A percentile compares a stretch with the other conserved stretches of the same genome.
Conservation (phyloP, 257 asterid species). For the Oldenlandia corymbosa region DNA sequence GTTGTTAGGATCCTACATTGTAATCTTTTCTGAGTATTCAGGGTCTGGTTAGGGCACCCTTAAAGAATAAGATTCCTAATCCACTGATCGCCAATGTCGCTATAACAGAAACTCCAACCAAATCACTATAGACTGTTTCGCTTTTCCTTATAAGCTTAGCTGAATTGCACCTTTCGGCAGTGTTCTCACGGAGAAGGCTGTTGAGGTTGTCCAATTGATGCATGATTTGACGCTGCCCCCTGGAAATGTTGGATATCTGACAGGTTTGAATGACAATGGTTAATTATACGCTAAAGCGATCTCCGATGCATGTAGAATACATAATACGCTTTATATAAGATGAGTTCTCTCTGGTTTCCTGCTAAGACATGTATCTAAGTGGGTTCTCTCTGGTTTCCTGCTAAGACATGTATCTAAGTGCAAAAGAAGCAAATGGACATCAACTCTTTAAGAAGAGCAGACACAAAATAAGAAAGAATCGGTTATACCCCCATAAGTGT, state of each 20-base stretch:
- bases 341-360: too few relatives aligned
- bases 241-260: constrained; percentile 58
- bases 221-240: constrained; percentile 80
- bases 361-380: not conserved
- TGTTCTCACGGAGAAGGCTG: constrained; percentile 39
- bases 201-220: constrained; percentile 70
- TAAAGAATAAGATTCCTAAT: constrained; percentile 33
- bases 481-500: not conserved
- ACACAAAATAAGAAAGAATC: too few relatives aligned
- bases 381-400: not conserved
- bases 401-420: too few relatives aligned
- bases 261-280: not conserved
- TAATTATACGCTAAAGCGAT: not conserved
- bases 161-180: constrained; percentile 21
- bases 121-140: constrained; percentile 18
- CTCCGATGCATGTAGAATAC: not conserved
- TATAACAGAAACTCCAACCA: constrained; percentile 20
- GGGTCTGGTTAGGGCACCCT: constrained; percentile 15
- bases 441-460: not conserved
- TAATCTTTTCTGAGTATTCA: constrained; percentile 16
- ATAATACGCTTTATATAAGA: not conserved
- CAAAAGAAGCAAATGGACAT: not conserved
- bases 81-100: constrained; percentile 31
- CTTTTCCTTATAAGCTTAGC: constrained; percentile 16
- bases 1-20: not conserved